phyloP scores from a whole-genome alignment of 108 stramenopile genomes.

The Fragilaria crotonensis region DNA sequence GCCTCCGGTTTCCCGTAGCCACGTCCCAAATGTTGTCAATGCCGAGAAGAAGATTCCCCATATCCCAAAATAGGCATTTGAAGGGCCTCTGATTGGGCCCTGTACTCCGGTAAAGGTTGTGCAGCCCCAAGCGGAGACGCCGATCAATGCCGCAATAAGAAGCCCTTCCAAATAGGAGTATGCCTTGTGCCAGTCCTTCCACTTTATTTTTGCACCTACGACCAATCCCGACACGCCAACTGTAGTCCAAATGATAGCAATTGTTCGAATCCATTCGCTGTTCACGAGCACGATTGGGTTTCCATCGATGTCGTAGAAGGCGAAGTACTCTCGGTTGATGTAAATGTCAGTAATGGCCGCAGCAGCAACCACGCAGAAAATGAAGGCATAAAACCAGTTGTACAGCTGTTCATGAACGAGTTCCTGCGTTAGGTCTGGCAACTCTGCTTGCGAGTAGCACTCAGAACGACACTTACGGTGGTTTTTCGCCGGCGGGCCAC shows the following conservation, averaged over 20 bases:
- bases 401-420: neutral
- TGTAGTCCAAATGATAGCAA: conserved; percentile 25
- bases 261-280: conserved; percentile 22
- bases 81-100: conserved; percentile 37
- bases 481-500: neutral
- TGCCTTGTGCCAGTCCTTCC: conserved; percentile 6
- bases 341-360: conserved; percentile 27
- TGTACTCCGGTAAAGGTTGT: conserved; percentile 35
- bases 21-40: conserved; percentile 34
- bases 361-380: conserved; percentile 26
- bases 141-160: conserved; percentile 13
- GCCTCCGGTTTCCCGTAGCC: conserved; percentile 35
- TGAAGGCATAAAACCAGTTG: conserved; percentile 36
- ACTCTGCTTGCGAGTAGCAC: neutral
- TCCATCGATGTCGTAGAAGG: conserved; percentile 10
- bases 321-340: conserved; percentile 26
- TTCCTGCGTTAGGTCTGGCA: neutral
- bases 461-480: neutral
- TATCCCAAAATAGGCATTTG: conserved; percentile 27
- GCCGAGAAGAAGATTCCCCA: conserved; percentile 47
- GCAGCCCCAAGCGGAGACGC: conserved; percentile 19
- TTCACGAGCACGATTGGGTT: conserved; percentile 7
- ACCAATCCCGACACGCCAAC: conserved; percentile 18
- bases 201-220: conserved; percentile 20
- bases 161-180: conserved; percentile 19